phyloP scores from a whole-genome alignment of 148 eudicot species.

The Suaeda aralocaspica region DNA sequence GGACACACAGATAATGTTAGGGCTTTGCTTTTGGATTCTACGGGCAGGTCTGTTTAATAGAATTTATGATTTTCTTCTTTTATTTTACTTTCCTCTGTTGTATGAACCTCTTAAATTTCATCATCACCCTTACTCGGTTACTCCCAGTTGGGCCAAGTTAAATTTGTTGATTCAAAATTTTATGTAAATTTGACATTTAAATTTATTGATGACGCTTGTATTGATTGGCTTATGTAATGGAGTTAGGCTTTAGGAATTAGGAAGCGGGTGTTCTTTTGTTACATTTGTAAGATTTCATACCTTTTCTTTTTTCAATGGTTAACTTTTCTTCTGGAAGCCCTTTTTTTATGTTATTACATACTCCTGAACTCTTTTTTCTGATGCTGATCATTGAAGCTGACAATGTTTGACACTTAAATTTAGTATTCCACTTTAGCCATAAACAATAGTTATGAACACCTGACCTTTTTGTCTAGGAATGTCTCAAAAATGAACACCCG shows the following conservation, averaged over 20 bases:
- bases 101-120: background rate
- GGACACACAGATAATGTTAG: conserved; percentile 97
- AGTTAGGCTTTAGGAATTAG: background rate
- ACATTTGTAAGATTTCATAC: background rate
- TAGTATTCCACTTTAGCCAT: background rate
- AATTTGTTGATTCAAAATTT: background rate
- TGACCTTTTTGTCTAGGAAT: background rate
- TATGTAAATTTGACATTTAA: background rate
- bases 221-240: background rate
- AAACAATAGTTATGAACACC: background rate
- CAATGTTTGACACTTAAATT: background rate
- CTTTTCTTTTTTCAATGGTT: background rate
- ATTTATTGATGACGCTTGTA: background rate
- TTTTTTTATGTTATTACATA: background rate
- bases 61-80: background rate
- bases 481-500: background rate
- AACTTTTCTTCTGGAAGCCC: background rate
- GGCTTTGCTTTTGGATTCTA: conserved; percentile 80
- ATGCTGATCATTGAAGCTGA: background rate
- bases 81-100: background rate
- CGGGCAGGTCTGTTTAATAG: conserved; percentile 71
- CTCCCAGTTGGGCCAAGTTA: background rate
- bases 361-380: background rate
- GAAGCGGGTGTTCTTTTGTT: background rate
- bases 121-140: too few relatives aligned